Evolutionary conservation across 2,329 filamentous ascomycete species (phyloP), one percentile per base, ranked within the genome.

Genomic region (Hortaea werneckii): DNA sequence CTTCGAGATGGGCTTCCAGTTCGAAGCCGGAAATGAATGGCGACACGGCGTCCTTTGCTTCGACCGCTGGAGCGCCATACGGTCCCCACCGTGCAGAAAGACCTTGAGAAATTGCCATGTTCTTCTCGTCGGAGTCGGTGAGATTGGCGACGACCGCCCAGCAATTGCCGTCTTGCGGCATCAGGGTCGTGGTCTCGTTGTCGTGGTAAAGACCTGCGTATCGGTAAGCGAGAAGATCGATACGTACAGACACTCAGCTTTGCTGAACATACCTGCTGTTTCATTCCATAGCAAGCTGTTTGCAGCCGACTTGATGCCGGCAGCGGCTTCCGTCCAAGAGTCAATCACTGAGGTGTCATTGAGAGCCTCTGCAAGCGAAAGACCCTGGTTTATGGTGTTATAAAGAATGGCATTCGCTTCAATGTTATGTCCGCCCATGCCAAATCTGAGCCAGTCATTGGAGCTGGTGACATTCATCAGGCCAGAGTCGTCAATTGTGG

Each of bases 341-440:
- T 58, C 55, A 13, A 69, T 58, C 3, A 72, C 58, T 2, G 58
- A 56, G 2, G 64, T 66, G 47, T 57, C 52, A 30, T 67, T 68
- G 5, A 70, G 58, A 56, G 72, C 76, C 10, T 60, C 54, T 1
- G 75, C 75, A 2, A 82, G 69, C 6, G 60, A 59, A 37, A 76
- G 67, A 20, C 72, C 75, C 4, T 76, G 76, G 29, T 67, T 65
- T 35, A 81, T 63, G 0, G 76, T 76, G 51, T 73, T 47, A 12
- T 41, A 41, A 0, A 73, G 59, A 34, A 73, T 70, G 5, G 67
- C 51, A 41, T 72, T 73, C 4, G 68, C 55, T 49, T 70, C 67
- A 47, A 70, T 68, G 41, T 70, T 70, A 52, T 73, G 68, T 1
- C 64, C 70, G 10, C 70, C 69, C 70, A 73, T 73, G 26, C 70